Evolutionary conservation across 1,139 yeast species (phyloP), one percentile per base, ranked within the genome.

Genomic region (Candida frijolesensis): DNA sequence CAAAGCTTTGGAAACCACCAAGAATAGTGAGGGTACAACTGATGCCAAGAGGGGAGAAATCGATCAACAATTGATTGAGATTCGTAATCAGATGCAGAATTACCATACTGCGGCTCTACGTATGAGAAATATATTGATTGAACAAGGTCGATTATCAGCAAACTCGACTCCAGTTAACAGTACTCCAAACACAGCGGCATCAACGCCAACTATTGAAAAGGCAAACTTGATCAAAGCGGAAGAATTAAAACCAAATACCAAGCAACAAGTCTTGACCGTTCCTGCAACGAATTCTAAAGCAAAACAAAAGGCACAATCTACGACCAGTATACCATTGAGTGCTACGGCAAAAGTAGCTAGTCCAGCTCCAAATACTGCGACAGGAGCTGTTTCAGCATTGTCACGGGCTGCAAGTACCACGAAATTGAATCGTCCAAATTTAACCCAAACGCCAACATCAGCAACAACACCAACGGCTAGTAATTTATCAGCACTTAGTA

Each of bases 51-150:
- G 44, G 18, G 60, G 68, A 3, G 62, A 65, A 15, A 62, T 72
- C 10, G 78, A 73, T 34, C 62, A 64, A 45, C 73, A 74, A 57
- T 62, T 74, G 37, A 62, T 64, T 14, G 78, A 72, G 44, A 60
- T 67, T 52, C 69, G 66, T 49, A 60, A 61, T 49, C 76, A 73
- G 54, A 70, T 68, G 53, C 63, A 68, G 12, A 72, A 70, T 51
- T 73, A 66, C 55, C 77, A 74, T 49, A 67, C 70, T 50, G 71
- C 70, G 49, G 78, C 77, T 2, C 60, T 67, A 35, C 70, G 69
- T 54, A 73, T 76, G 73, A 67, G 70, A 51, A 65, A 69, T 44
- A 74, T 70, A 56, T 63, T 76, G 49, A 61, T 69, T 46, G 75
- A 72, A 46, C 74, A 69, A 59, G 74, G 70, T 2, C 65, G 54